Evolutionary conservation across 257 asterid genomes (phyloP).

Genomic region (Ehretia macrophylla): DNA sequence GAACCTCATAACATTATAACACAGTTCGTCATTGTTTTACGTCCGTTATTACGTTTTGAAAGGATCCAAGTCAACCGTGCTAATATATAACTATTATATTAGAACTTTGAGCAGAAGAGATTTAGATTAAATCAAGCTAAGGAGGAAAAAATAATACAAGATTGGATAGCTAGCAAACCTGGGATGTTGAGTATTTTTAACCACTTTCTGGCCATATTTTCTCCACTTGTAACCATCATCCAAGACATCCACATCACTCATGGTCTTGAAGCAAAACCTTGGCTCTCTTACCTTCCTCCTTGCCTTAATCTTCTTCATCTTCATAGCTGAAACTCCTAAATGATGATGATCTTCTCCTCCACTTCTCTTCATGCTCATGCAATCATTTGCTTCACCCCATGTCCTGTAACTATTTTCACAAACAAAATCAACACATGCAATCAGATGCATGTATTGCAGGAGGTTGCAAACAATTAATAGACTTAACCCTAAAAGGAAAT

Average conservation of each 20-base stretch:
- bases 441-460: too few species aligned
- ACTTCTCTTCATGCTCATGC: slow-evolving; percentile 46
- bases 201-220: slow-evolving; percentile 95
- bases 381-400: slow-evolving; percentile 57
- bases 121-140: too few species aligned
- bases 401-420: slow-evolving; percentile 35
- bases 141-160: too few species aligned
- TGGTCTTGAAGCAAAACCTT: slow-evolving; percentile 89
- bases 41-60: too few species aligned
- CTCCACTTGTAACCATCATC: slow-evolving; percentile 99
- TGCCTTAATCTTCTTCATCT: slow-evolving; percentile 68
- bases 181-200: slow-evolving; percentile 94
- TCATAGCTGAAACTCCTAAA: slow-evolving; percentile 50
- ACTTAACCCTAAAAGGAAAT: background rate
- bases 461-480: too few species aligned
- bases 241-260: slow-evolving; percentile 87
- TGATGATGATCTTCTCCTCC: slow-evolving; percentile 37
- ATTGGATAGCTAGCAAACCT: slow-evolving; percentile 40
- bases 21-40: too few species aligned
- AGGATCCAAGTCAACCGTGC: too few species aligned
- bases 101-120: too few species aligned
- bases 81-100: too few species aligned
- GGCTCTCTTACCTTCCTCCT: slow-evolving; percentile 94
- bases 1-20: too few species aligned
- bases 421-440: background rate